These are phyloP conservation scores for Pythium apleroticum DNA, from an alignment of 352 stramenopile genomes.

Conservation along the genomic window DNA sequence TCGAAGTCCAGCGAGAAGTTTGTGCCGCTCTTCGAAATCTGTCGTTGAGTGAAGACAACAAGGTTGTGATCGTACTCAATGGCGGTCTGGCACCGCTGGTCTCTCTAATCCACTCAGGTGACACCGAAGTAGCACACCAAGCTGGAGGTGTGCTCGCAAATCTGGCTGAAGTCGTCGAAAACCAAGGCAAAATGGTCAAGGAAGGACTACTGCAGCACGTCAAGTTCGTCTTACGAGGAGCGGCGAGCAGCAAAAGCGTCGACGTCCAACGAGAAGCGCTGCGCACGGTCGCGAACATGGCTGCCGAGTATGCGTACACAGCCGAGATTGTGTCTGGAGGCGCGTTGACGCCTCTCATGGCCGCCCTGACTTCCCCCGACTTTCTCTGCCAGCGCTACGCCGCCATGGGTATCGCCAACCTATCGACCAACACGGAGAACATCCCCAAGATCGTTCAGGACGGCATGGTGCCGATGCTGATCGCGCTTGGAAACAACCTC, in stretches of 20 bases:
- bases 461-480: conserved; percentile 84
- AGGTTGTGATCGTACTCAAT: conserved; percentile 89
- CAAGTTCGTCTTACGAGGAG: conserved; percentile 90
- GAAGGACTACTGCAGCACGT: conserved; percentile 94
- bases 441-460: conserved; percentile 90
- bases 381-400: conserved; percentile 93
- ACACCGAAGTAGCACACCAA: conserved; percentile 91
- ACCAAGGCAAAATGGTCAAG: conserved; percentile 95
- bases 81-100: conserved; percentile 84
- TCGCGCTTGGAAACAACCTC: conserved; percentile 79
- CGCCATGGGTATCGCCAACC: conserved; percentile 94
- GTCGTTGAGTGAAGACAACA: conserved; percentile 91
- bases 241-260: conserved; percentile 62
- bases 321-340: conserved; percentile 90
- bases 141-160: conserved; percentile 91
- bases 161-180: conserved; percentile 92
- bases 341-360: conserved; percentile 85
- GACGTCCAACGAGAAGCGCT: conserved; percentile 94
- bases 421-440: conserved; percentile 92
- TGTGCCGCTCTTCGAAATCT: conserved; percentile 91
- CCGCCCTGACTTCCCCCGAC: conserved; percentile 90
- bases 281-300: conserved; percentile 94
- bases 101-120: conserved; percentile 87
- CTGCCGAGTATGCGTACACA: conserved; percentile 93
- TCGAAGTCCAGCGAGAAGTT: conserved; percentile 94